Evolutionary conservation across 2,329 filamentous ascomycete genomes (phyloP).

Genomic region (Trichophyton verrucosum): DNA sequence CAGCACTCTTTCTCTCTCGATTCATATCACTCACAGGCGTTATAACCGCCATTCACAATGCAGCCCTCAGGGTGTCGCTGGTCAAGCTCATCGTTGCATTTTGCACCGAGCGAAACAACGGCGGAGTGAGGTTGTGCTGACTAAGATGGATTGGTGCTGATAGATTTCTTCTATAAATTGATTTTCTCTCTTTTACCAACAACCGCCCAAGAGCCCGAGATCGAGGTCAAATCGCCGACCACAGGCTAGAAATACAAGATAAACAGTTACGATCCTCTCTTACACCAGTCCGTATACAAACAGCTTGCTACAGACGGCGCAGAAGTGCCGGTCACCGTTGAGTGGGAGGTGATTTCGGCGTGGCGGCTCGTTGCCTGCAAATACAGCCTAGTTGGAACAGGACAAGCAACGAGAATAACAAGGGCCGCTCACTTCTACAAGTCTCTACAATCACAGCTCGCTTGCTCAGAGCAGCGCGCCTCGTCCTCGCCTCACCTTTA

Average conservation of each 20-base stretch:
- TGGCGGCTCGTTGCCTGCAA: not conserved
- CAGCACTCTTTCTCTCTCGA: too few species aligned
- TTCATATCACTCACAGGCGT: too few species aligned
- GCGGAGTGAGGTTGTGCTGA: constrained; percentile 8
- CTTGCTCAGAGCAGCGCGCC: not conserved
- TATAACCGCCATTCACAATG: too few species aligned
- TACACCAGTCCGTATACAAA: not conserved
- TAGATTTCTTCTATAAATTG: constrained; percentile 15
- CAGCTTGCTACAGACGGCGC: not conserved
- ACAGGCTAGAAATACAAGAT: constrained; percentile 4
- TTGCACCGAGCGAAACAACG: not conserved
- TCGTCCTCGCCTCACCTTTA: not conserved
- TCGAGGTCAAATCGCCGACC: constrained; percentile 2
- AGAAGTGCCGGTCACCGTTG: not conserved
- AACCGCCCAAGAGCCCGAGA: constrained; percentile 5
- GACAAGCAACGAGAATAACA: not conserved
- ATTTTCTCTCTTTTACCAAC: constrained; percentile 15
- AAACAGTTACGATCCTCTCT: not conserved
- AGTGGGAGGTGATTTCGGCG: not conserved
- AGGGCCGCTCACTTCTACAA: constrained; percentile 1
- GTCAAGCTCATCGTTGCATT: not conserved
- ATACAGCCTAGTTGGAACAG: not conserved
- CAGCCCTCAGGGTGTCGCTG: not conserved
- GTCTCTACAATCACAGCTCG: not conserved
- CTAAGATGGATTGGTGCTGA: constrained; percentile 10